Evolutionary conservation across 1,284 basidiomycete genomes (phyloP).

Genomic region (Apiotrichum porosum): DNA sequence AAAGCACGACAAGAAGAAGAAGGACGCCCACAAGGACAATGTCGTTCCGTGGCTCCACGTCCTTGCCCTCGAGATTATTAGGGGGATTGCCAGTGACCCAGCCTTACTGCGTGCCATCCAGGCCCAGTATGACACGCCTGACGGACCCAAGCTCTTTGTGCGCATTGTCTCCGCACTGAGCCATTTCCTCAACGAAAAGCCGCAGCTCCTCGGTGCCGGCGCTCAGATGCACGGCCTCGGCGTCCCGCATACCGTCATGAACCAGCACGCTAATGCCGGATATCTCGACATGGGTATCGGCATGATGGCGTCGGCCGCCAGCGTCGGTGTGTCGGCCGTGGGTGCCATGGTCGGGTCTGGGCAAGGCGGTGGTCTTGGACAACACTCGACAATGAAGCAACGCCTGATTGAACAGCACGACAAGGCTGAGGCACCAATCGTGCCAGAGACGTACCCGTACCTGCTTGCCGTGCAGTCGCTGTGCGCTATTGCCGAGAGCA

Average conservation of each 20-base stretch:
- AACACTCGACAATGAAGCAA: constrained; percentile 73
- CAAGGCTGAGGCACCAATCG: constrained; percentile 86
- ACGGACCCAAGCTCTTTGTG: constrained; percentile 63
- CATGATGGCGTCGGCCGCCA: constrained; percentile 76
- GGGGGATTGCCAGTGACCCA: constrained; percentile 79
- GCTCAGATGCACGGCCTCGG: constrained; percentile 75
- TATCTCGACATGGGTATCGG: constrained; percentile 67
- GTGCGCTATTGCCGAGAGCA: constrained; percentile 79
- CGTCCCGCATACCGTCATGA: constrained; percentile 45
- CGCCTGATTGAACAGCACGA: constrained; percentile 95
- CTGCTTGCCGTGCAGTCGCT: constrained; percentile 85
- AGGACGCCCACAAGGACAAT: constrained; percentile 5
- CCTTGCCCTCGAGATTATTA: constrained; percentile 82
- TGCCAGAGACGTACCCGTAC: constrained; percentile 89
- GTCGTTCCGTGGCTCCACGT: constrained; percentile 78
- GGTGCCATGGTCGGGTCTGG: constrained; percentile 65
- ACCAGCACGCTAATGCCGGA: constrained; percentile 28
- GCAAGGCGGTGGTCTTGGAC: constrained; percentile 58
- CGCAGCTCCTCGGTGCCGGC: constrained; percentile 70
- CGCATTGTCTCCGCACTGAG: constrained; percentile 77
- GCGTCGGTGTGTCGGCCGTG: constrained; percentile 67
- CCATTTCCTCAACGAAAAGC: constrained; percentile 79
- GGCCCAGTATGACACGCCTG: constrained; percentile 66
- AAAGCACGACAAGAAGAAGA: constrained; percentile 28
- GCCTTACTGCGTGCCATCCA: constrained; percentile 75